Evolutionary conservation across 148 eudicot species (phyloP).

Genomic region (Arctostaphylos glauca): DNA sequence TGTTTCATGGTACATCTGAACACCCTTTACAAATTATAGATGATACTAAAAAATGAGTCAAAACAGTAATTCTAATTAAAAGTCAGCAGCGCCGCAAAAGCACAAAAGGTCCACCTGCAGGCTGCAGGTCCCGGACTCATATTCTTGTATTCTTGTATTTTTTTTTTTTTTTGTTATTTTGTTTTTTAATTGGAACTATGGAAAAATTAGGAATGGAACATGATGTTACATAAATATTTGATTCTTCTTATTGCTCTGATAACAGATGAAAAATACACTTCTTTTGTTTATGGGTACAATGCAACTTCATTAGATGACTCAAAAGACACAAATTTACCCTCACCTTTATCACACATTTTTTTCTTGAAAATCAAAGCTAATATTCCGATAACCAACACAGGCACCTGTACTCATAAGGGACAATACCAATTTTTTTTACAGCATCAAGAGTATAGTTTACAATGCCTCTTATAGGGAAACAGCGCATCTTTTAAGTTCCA

Average conservation of each 20-base stretch:
- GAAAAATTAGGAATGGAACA: not conserved
- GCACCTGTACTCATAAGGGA: not conserved
- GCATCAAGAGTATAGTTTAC: not conserved
- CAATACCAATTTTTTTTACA: not conserved
- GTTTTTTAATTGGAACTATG: not conserved
- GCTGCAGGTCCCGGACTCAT: not conserved
- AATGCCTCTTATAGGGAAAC: not conserved
- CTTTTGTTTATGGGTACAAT: conserved; percentile 2
- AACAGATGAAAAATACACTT: not conserved
- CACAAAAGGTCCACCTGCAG: not conserved
- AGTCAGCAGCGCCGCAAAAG: not conserved
- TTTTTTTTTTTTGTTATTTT: not conserved
- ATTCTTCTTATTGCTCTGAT: not conserved
- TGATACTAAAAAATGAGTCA: not conserved
- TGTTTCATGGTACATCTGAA: not conserved
- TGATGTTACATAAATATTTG: not conserved
- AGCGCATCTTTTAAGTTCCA: not conserved
- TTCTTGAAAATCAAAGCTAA: not conserved
- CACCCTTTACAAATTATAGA: not conserved
- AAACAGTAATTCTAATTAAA: not conserved
- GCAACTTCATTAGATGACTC: not conserved
- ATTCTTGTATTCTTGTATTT: not conserved
- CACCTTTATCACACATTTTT: not conserved
- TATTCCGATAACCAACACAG: not conserved
- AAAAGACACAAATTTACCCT: not conserved